Conservation (phyloP, 129 eudicot species). For the Helichrysum umbraculigerum region DNA sequence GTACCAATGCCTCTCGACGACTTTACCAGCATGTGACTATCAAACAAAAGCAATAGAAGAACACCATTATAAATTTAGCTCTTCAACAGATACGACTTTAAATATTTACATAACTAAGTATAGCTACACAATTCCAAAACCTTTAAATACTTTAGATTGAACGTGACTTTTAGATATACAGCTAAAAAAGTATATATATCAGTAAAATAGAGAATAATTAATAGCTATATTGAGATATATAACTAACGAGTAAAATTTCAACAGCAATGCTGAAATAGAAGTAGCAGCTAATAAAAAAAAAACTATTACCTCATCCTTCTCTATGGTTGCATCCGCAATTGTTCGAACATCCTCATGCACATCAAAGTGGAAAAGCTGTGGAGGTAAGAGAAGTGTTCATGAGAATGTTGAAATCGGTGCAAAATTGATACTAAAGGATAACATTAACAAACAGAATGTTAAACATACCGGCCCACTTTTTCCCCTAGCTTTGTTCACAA, state of each 20-base stretch:
- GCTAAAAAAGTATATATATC: neutral
- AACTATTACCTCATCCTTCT: constrained; percentile 88
- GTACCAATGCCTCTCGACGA: constrained; percentile 99
- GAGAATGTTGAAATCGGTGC: neutral
- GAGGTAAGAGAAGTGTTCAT: constrained; percentile 8
- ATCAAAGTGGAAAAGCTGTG: constrained; percentile 97
- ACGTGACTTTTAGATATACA: neutral
- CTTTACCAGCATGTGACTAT: constrained; percentile 99
- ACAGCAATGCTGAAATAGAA: neutral
- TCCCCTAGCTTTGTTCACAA: constrained; percentile 95
- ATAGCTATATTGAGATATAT: neutral
- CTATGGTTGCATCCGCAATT: constrained; percentile 92
- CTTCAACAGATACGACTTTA: neutral
- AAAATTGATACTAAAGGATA: neutral
- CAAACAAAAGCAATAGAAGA: constrained; percentile 8
- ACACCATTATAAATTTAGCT: neutral
- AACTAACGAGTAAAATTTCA: neutral
- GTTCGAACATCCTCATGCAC: constrained; percentile 99
- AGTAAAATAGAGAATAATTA: neutral
- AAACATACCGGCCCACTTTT: constrained; percentile 95
- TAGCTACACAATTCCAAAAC: neutral
- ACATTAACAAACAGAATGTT: neutral
- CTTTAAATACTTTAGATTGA: neutral
- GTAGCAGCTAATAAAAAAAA: neutral
- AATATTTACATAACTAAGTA: neutral